Conservation (phyloP, 495 filamentous ascomycete species). For the Tuber aestivum region DNA sequence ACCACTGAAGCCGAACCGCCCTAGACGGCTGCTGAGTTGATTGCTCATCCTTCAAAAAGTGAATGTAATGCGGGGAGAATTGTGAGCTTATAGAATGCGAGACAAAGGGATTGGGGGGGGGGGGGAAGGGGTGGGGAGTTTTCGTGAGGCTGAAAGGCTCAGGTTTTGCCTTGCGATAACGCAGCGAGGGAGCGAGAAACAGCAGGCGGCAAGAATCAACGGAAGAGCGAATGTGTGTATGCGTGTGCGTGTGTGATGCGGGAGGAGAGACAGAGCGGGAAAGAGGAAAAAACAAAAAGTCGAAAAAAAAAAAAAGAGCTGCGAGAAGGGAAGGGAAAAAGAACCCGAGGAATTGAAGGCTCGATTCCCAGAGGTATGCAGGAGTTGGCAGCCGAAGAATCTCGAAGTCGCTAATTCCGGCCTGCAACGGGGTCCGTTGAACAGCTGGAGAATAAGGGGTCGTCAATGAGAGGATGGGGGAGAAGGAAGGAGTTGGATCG, state of each 20-base stretch:
- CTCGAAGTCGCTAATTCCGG: neutral
- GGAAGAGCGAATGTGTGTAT: neutral
- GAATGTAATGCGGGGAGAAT: conserved; percentile 8
- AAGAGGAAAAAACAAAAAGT: neutral
- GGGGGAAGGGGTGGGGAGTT: neutral
- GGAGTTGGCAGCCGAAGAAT: neutral
- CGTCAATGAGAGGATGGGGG: neutral
- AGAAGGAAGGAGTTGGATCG: neutral
- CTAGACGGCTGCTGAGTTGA: conserved; percentile 30
- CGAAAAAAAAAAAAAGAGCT: neutral
- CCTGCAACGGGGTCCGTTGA: neutral
- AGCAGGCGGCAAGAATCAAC: neutral
- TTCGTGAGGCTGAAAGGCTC: neutral
- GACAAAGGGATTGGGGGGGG: neutral
- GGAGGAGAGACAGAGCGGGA: neutral
- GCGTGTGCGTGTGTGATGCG: neutral
- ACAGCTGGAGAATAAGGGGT: neutral
- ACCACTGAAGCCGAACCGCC: conserved; percentile 26
- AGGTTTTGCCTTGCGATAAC: neutral
- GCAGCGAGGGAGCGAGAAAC: neutral
- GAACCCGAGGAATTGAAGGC: neutral
- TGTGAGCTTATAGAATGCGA: conserved; percentile 18
- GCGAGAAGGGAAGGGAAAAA: neutral
- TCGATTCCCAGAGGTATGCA: neutral
- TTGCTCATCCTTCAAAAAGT: conserved; percentile 23